Percentiles rank a stretch among this genome's conserved stretches.
phyloP scores from a whole-genome alignment of 1,284 basidiomycete genomes.

The Leccinum pachyderme region DNA sequence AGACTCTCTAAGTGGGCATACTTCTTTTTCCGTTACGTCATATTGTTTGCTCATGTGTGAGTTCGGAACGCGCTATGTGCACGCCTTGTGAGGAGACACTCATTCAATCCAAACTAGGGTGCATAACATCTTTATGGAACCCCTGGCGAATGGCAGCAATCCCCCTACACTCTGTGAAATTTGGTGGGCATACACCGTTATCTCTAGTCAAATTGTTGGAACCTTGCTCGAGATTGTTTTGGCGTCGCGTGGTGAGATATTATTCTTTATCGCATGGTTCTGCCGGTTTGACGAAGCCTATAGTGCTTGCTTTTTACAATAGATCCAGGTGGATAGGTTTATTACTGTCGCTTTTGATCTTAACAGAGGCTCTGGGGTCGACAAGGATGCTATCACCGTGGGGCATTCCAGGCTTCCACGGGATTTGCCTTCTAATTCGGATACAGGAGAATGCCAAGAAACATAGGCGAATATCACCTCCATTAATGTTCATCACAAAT shows the following conservation, averaged over 20 bases:
- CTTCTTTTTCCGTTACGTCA: constrained; percentile 21
- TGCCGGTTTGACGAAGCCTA: neutral
- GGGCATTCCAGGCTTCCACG: neutral
- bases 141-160: constrained; percentile 13
- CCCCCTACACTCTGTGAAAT: constrained; percentile 9
- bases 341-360: constrained; percentile 12
- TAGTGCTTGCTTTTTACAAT: constrained; percentile 24
- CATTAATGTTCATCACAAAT: neutral
- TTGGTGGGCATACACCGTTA: constrained; percentile 12
- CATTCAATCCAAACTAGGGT: constrained; percentile 4
- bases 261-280: neutral
- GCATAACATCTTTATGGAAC: constrained; percentile 12
- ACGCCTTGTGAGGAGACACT: neutral
- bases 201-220: constrained; percentile 6
- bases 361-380: constrained; percentile 6
- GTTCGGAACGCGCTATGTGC: neutral
- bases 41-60: constrained; percentile 15
- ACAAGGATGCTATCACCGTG: constrained; percentile 5
- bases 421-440: constrained; percentile 13
- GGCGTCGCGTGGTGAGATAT: constrained; percentile 19
- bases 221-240: constrained; percentile 19
- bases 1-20: constrained; percentile 23
- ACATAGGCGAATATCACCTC: constrained; percentile 10
- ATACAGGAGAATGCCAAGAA: neutral
- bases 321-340: constrained; percentile 15